phyloP scores from a whole-genome alignment of 2,329 filamentous ascomycete species.

The Pestalotiopsis sp. region DNA sequence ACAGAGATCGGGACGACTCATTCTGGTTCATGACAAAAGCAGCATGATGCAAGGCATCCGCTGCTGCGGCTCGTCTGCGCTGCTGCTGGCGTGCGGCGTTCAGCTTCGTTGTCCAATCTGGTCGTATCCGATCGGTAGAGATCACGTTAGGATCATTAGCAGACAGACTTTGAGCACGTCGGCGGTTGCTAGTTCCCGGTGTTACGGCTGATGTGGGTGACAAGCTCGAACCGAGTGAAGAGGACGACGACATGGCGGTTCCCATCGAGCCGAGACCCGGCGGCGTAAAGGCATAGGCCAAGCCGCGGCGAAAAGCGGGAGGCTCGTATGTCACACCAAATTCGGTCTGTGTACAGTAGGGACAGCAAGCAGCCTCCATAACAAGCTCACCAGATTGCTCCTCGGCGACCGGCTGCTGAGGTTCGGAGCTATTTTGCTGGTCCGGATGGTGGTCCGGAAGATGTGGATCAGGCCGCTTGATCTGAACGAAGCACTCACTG shows the following conservation, averaged over 20 bases:
- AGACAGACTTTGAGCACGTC: conserved; percentile 66
- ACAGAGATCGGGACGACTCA: conserved; percentile 52
- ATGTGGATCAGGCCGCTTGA: conserved; percentile 80
- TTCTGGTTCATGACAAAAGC: conserved; percentile 82
- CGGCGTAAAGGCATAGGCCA: conserved; percentile 65
- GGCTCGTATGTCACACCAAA: conserved; percentile 95
- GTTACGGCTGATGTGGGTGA: conserved; percentile 41
- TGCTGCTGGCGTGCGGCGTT: conserved; percentile 82
- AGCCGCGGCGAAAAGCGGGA: conserved; percentile 83
- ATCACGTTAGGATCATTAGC: conserved; percentile 84
- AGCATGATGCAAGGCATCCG: conserved; percentile 91
- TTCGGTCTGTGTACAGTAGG: conserved; percentile 92
- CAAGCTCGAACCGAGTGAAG: conserved; percentile 68
- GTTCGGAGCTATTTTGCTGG: conserved; percentile 24
- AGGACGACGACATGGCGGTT: conserved; percentile 84
- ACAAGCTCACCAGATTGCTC: conserved; percentile 69
- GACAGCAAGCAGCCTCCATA: conserved; percentile 88
- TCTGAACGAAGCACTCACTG: conserved; percentile 98
- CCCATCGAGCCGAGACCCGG: conserved; percentile 50
- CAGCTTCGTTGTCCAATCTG: conserved; percentile 92
- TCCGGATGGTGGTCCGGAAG: conserved; percentile 70
- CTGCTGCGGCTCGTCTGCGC: conserved; percentile 83
- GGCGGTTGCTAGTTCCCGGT: conserved; percentile 36
- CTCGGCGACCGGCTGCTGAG: conserved; percentile 41
- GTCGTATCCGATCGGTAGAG: conserved; percentile 87